Conservation (phyloP, 106 monocot genomes). For the Dioscorea dumetorum region DNA sequence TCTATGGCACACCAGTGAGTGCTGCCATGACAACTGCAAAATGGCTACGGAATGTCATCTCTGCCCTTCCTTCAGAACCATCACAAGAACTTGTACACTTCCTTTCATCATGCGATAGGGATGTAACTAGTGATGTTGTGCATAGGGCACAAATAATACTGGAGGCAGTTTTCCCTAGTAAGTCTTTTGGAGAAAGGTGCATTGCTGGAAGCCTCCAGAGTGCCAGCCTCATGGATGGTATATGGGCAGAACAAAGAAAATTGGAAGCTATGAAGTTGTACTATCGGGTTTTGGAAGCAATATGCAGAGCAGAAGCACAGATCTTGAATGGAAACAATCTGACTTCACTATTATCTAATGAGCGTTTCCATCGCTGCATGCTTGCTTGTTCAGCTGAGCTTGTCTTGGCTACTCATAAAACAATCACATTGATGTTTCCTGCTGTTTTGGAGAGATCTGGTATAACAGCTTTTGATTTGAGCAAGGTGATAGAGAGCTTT, state of each 20-base stretch:
- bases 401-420: constrained; percentile 94
- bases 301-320: constrained; percentile 79
- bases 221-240: constrained; percentile 57
- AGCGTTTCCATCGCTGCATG: constrained; percentile 95
- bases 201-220: constrained; percentile 30
- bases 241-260: constrained; percentile 96
- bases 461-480: constrained; percentile 93
- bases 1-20: constrained; percentile 67
- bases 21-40: constrained; percentile 96
- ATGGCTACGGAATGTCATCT: constrained; percentile 78
- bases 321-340: constrained; percentile 61
- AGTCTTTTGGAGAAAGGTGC: constrained; percentile 44
- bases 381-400: constrained; percentile 94
- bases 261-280: constrained; percentile 79
- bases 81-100: constrained; percentile 61
- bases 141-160: constrained; percentile 65
- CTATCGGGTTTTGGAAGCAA: constrained; percentile 87
- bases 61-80: constrained; percentile 73
- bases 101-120: constrained; percentile 57
- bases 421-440: constrained; percentile 86
- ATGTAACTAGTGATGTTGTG: constrained; percentile 54
- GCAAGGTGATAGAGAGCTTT: constrained; percentile 94
- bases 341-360: constrained; percentile 67
- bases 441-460: constrained; percentile 87
- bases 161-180: constrained; percentile 69